These are phyloP conservation scores for Pichia insulana DNA, from an alignment of 805 yeast species.

Conservation along the genomic window DNA sequence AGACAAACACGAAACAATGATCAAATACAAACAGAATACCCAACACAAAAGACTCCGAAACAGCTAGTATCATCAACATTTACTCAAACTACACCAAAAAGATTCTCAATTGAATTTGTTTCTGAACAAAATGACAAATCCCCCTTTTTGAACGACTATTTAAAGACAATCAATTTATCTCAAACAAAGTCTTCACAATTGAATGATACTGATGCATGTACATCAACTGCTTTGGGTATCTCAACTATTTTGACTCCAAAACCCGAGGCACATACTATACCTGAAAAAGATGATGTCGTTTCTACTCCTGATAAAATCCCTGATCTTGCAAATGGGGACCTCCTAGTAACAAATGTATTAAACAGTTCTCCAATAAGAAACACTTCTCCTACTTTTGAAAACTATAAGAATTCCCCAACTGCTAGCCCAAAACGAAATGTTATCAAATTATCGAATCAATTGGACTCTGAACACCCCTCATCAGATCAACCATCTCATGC, in stretches of 20 bases:
- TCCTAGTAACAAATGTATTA: slow-evolving; percentile 3
- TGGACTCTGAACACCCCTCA: too few relatives aligned
- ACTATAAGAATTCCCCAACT: slow-evolving; percentile 5
- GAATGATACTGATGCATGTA: too few relatives aligned
- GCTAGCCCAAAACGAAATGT: slow-evolving; percentile 1
- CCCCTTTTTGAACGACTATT: slow-evolving; percentile 2
- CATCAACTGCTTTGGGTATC: not conserved
- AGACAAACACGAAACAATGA: too few relatives aligned
- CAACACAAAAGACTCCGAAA: not conserved
- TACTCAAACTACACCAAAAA: slow-evolving; percentile 11
- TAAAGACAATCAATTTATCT: not conserved
- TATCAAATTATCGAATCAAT: slow-evolving; percentile 7
- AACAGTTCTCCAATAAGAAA: slow-evolving; percentile 10
- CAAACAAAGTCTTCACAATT: too few relatives aligned
- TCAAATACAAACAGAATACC: not conserved
- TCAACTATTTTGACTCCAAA: slow-evolving; percentile 5
- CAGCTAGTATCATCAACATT: slow-evolving; percentile 3
- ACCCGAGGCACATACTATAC: slow-evolving; percentile 1
- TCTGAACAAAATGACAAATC: slow-evolving; percentile 7
- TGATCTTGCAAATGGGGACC: too few relatives aligned
- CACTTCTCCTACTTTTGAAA: slow-evolving; percentile 12
- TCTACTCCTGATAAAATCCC: not conserved
- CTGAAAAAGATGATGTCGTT: not conserved
- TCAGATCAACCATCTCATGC: not conserved
- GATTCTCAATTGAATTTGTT: slow-evolving; percentile 21